phyloP scores from a whole-genome alignment of 352 stramenopile genomes.

The Thraustochytrium sp. region DNA sequence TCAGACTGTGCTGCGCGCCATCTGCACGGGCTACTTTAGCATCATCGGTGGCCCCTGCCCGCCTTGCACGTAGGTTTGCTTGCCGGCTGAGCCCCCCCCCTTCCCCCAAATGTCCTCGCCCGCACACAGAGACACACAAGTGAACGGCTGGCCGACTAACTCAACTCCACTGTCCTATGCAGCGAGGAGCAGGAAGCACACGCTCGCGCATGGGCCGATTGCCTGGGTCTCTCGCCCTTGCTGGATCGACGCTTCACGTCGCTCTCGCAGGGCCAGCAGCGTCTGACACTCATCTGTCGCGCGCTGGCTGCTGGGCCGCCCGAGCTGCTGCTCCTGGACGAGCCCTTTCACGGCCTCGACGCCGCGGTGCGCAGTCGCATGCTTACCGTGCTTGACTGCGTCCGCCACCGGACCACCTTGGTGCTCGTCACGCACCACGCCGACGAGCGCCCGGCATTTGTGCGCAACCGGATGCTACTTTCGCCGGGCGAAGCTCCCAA shows the following conservation, averaged over 20 bases:
- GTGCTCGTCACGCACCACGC: constrained; percentile 26
- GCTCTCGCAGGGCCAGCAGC: constrained; percentile 29
- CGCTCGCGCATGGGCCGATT: background rate
- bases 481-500: background rate
- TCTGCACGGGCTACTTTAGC: constrained; percentile 13
- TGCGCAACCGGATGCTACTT: background rate
- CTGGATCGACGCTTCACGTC: constrained; percentile 12
- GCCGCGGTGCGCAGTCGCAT: background rate
- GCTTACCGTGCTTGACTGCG: background rate
- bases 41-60: background rate
- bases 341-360: constrained; percentile 26
- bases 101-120: background rate
- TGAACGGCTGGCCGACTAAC: background rate
- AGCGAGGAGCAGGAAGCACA: background rate
- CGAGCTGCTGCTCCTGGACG: constrained; percentile 5
- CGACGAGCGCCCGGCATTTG: constrained; percentile 1
- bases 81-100: background rate
- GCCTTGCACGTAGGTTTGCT: background rate
- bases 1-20: background rate
- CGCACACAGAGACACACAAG: no score
- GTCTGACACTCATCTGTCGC: background rate
- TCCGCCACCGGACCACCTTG: background rate
- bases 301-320: background rate
- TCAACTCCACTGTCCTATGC: background rate
- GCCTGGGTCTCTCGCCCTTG: background rate